Conservation (phyloP, 768 basidiomycete genomes). For the Suillus subluteus region DNA sequence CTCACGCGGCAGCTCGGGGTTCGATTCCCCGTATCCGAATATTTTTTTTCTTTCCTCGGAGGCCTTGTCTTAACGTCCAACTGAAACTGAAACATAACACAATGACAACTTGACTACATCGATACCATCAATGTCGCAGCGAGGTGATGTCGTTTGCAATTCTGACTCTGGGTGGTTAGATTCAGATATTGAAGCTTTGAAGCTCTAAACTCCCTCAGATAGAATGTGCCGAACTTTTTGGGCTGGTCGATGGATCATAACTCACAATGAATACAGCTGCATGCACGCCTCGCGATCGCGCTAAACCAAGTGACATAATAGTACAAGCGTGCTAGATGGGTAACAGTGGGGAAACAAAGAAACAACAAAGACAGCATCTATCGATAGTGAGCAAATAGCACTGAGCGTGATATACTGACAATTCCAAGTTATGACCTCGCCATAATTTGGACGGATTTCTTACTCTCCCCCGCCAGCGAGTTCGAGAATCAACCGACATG, state of each 20-base stretch:
- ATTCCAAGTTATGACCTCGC: slow-evolving; percentile 6
- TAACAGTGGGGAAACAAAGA: slow-evolving; percentile 3
- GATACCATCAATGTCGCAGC: not conserved
- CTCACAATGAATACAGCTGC: not conserved
- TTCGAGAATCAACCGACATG: slow-evolving; percentile 91
- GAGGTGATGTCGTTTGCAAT: not conserved
- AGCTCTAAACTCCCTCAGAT: not conserved
- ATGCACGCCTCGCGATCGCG: slow-evolving; percentile 1
- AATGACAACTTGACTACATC: not conserved
- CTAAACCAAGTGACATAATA: slow-evolving; percentile 13
- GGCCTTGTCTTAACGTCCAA: too few species aligned
- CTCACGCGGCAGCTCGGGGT: slow-evolving; percentile 52
- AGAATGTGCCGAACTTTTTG: not conserved
- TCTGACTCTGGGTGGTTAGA: not conserved
- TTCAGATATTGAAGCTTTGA: not conserved
- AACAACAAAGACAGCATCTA: slow-evolving; percentile 16
- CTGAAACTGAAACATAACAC: not conserved
- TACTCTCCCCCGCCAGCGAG: slow-evolving; percentile 72
- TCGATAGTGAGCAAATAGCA: slow-evolving; percentile 13
- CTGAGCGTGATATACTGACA: slow-evolving; percentile 9
- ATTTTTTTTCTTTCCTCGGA: not conserved
- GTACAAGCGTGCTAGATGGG: slow-evolving; percentile 15
- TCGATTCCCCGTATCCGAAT: slow-evolving; percentile 33
- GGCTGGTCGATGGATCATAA: not conserved
- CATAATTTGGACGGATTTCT: not conserved